Percentiles rank a stretch among this genome's conserved stretches.
Conservation (phyloP, 2,329 filamentous ascomycete genomes). For the Rhinocladiella similis region DNA sequence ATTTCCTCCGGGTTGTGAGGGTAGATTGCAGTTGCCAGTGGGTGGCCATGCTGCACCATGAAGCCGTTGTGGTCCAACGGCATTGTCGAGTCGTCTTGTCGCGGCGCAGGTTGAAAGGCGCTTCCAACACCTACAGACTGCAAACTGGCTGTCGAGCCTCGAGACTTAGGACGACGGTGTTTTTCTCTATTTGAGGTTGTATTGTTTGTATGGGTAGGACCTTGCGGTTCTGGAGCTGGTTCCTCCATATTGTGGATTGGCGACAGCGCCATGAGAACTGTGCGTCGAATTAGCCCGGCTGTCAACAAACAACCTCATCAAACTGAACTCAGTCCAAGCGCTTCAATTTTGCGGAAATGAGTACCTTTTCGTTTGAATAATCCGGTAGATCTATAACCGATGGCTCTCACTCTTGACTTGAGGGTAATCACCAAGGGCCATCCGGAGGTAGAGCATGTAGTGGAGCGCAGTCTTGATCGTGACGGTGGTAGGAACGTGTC, state of each 20-base stretch:
- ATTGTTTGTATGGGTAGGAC: slow-evolving; percentile 17
- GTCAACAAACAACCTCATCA: slow-evolving; percentile 20
- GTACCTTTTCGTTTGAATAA: slow-evolving; percentile 4
- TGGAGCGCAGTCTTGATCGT: not conserved
- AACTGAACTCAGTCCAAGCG: slow-evolving; percentile 13
- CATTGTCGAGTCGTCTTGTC: slow-evolving; percentile 21
- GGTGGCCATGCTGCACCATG: slow-evolving; percentile 23
- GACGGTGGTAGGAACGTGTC: slow-evolving; percentile 10
- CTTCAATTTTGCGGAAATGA: slow-evolving; percentile 15
- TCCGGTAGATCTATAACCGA: not conserved
- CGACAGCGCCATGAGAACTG: slow-evolving; percentile 25
- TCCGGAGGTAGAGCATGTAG: slow-evolving; percentile 3
- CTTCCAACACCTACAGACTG: slow-evolving; percentile 41
- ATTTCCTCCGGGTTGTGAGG: slow-evolving; percentile 22
- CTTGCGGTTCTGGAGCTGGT: slow-evolving; percentile 15
- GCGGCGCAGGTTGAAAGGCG: slow-evolving; percentile 32
- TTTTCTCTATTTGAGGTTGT: slow-evolving; percentile 21
- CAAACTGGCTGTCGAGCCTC: slow-evolving; percentile 49
- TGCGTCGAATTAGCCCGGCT: slow-evolving; percentile 15
- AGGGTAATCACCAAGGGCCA: slow-evolving; percentile 13
- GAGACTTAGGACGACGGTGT: slow-evolving; percentile 45
- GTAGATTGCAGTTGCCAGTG: slow-evolving; percentile 19
- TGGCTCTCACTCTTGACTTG: not conserved
- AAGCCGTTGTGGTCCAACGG: slow-evolving; percentile 24
- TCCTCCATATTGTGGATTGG: slow-evolving; percentile 20